phyloP scores from a whole-genome alignment of 2,329 filamentous ascomycete genomes.

The Pochonia chlamydosporia region DNA sequence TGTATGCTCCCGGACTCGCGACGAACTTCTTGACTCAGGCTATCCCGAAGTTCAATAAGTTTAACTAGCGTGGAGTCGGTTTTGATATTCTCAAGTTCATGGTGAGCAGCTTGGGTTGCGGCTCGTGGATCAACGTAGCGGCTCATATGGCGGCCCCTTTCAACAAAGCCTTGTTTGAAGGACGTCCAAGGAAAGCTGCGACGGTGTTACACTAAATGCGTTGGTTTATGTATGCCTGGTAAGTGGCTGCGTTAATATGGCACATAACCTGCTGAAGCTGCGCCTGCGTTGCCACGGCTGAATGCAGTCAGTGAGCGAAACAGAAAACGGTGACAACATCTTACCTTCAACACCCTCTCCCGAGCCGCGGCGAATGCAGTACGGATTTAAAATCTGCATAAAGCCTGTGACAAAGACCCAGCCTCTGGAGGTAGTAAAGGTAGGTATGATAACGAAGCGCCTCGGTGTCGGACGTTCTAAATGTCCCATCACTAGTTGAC shows the following conservation, averaged over 20 bases:
- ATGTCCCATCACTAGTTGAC: background rate
- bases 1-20: background rate
- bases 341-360: background rate
- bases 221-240: background rate
- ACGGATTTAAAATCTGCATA: background rate
- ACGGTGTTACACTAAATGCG: background rate
- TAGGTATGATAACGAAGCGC: slow-evolving; percentile 1
- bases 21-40: background rate
- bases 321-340: background rate
- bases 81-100: background rate
- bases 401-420: background rate
- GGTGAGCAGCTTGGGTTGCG: background rate
- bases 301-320: too few species aligned
- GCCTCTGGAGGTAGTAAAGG: background rate
- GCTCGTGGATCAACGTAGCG: background rate
- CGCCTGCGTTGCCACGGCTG: background rate
- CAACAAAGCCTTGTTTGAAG: background rate
- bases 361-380: background rate
- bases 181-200: background rate
- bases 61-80: background rate
- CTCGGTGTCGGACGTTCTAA: slow-evolving; percentile 32
- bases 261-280: background rate
- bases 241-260: background rate
- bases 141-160: background rate
- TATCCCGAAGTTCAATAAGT: background rate